Evolutionary conservation across 176 grass and related monocot species (phyloP), one percentile per base, ranked within the genome.

Genomic region (Zea luxurians): DNA sequence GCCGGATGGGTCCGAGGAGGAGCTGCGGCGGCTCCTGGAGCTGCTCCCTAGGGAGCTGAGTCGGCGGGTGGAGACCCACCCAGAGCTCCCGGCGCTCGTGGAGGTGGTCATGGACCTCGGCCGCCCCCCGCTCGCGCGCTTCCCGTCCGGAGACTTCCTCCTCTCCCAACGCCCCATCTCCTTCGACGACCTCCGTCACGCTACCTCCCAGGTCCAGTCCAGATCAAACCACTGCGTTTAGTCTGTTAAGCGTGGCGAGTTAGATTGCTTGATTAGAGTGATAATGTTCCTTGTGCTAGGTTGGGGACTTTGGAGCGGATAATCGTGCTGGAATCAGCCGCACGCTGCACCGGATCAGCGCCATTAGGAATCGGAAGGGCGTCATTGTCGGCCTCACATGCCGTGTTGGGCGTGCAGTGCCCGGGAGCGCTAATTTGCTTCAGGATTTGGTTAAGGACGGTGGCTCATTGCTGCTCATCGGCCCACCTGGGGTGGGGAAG

Each of bases 21-120:
- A 97, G 74, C 86, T 97, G 2, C 66, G 60, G 17, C 53, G 83
- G 16, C 85, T 97, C 4, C 48, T 97, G 15, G 87, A 91, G 38
- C 85, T 97, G 0, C 85, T 97, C 8, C 91, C 89, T 0, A 60
- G 3, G 7, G 89, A 92, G 66, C 90, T 97, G n/a, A 75, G 70
- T 55, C 73, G 37, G 80, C 43, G 78, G 37, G 95, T 88, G 70
- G 87, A 87, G 69, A 70, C 64, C 68, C 91, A 97, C 49, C 80
- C 80, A 36, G 87, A 97, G 70, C 81, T 91, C 71, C 74, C 83
- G 8, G 76, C 80, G 12, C 91, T 97, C 43, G 91, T 94, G 74
- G 95, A 97, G 80, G 90, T 94, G 65, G 95, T 90, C 74, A 92
- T 94, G 91, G 95, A 94, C 77, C 79, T 97, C 59, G 89, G 95